Percentiles rank a stretch among this genome's conserved stretches.
phyloP scores from a whole-genome alignment of 192 early-diverging fungal genomes.

The Coemansia sp. region DNA sequence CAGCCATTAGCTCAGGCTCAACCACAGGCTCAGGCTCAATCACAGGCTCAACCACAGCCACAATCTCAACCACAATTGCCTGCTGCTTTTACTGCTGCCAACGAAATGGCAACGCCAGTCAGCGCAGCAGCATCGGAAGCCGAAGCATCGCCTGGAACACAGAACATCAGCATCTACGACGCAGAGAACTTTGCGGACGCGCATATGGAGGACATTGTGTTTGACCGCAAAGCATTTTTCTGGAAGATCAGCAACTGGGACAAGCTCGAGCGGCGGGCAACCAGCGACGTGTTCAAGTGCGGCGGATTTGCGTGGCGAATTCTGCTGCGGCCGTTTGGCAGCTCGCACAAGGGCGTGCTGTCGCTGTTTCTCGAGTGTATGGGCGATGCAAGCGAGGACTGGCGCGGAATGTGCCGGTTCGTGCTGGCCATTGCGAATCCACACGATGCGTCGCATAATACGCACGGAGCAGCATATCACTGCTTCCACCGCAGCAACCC shows the following conservation, averaged over 20 bases:
- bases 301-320: slow-evolving; percentile 70
- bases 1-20: neutral
- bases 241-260: slow-evolving; percentile 54
- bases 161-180: slow-evolving; percentile 51
- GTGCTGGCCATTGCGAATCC: slow-evolving; percentile 80
- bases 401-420: slow-evolving; percentile 86
- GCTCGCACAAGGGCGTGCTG: slow-evolving; percentile 69
- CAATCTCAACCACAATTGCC: slow-evolving; percentile 10
- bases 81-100: neutral
- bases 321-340: slow-evolving; percentile 87
- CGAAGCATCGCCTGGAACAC: neutral
- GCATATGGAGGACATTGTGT: slow-evolving; percentile 54
- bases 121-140: slow-evolving; percentile 16
- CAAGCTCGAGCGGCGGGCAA: slow-evolving; percentile 46
- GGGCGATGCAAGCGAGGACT: slow-evolving; percentile 62
- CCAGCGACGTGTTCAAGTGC: slow-evolving; percentile 49
- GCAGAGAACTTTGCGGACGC: slow-evolving; percentile 36
- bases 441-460: slow-evolving; percentile 66
- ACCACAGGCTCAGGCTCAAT: neutral
- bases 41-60: neutral
- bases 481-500: slow-evolving; percentile 80
- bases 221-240: slow-evolving; percentile 47
- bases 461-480: slow-evolving; percentile 74
- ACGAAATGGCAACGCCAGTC: slow-evolving; percentile 16
- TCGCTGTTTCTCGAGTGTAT: slow-evolving; percentile 90